These are phyloP conservation scores for Pichia sp. DNA, from an alignment of 1,139 yeast species.

Conservation along the genomic window DNA sequence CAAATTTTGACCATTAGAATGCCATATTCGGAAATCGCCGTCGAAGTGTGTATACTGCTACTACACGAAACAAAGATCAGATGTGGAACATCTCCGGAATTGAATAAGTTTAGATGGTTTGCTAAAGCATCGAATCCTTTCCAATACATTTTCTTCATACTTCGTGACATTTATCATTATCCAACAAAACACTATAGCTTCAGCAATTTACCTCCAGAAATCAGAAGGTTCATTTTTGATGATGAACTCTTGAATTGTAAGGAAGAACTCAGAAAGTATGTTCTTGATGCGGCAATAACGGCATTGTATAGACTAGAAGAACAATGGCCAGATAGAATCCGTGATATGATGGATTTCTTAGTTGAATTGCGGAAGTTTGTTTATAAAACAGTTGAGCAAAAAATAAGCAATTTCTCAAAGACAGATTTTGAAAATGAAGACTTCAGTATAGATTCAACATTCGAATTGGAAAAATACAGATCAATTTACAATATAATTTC, in stretches of 20 bases:
- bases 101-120: constrained; percentile 18
- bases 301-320: constrained; percentile 2
- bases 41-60: constrained; percentile 16
- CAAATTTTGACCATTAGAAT: constrained; percentile 12
- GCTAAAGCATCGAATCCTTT: constrained; percentile 19
- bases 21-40: constrained; percentile 10
- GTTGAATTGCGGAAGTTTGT: constrained; percentile 14
- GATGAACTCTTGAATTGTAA: constrained; percentile 11
- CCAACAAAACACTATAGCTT: constrained; percentile 16
- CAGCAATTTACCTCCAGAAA: constrained; percentile 14
- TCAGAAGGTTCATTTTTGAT: constrained; percentile 14
- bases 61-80: constrained; percentile 17
- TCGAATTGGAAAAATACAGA: constrained; percentile 12
- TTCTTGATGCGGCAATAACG: constrained; percentile 12
- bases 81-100: constrained; percentile 8
- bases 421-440: neutral
- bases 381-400: constrained; percentile 6
- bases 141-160: constrained; percentile 18
- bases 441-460: neutral
- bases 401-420: neutral
- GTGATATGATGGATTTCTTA: constrained; percentile 17
- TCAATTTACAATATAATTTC: constrained; percentile 6
- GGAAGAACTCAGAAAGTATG: constrained; percentile 17
- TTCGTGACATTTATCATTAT: constrained; percentile 18
- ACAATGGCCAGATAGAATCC: constrained; percentile 11